These are phyloP conservation scores for Penicillium aurantiogriseum DNA, from an alignment of 2,329 filamentous ascomycete genomes.

Conservation along the genomic window DNA sequence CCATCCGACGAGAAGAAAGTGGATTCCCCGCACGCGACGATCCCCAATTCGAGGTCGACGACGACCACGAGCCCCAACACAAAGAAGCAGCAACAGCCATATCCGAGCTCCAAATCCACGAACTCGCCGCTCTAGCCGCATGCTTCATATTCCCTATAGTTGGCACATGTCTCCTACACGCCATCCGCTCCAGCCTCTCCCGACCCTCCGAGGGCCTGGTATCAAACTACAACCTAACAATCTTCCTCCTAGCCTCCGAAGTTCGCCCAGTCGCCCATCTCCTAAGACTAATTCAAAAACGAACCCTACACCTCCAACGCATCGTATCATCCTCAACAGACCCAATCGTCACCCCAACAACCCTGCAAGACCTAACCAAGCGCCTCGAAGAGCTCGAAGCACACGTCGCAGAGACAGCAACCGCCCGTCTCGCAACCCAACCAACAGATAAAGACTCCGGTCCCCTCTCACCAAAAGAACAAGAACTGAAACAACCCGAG, in stretches of 20 bases:
- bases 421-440: conserved; percentile 18
- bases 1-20: conserved; percentile 54
- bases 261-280: conserved; percentile 78
- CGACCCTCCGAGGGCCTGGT: conserved; percentile 82
- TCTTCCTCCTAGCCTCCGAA: conserved; percentile 86
- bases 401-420: conserved; percentile 46
- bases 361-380: conserved; percentile 57
- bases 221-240: conserved; percentile 87
- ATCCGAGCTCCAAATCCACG: conserved; percentile 69
- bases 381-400: conserved; percentile 70
- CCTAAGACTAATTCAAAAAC: conserved; percentile 73
- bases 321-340: conserved; percentile 51
- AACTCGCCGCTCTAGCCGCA: conserved; percentile 69
- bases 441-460: not conserved
- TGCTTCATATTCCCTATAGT: conserved; percentile 77
- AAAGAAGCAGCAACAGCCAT: conserved; percentile 41
- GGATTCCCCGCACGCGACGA: conserved; percentile 23
- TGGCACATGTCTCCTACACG: conserved; percentile 80
- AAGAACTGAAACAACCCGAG: conserved; percentile 24
- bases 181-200: conserved; percentile 75
- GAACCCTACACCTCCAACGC: conserved; percentile 78
- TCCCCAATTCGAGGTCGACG: conserved; percentile 30
- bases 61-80: conserved; percentile 17
- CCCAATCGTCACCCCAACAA: conserved; percentile 22
- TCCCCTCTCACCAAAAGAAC: conserved; percentile 12